A percentile compares a stretch with the other conserved stretches of the same genome.
These are phyloP conservation scores for Punctularia strigosozonata DNA, from an alignment of 768 basidiomycete genomes.

Conservation along the genomic window DNA sequence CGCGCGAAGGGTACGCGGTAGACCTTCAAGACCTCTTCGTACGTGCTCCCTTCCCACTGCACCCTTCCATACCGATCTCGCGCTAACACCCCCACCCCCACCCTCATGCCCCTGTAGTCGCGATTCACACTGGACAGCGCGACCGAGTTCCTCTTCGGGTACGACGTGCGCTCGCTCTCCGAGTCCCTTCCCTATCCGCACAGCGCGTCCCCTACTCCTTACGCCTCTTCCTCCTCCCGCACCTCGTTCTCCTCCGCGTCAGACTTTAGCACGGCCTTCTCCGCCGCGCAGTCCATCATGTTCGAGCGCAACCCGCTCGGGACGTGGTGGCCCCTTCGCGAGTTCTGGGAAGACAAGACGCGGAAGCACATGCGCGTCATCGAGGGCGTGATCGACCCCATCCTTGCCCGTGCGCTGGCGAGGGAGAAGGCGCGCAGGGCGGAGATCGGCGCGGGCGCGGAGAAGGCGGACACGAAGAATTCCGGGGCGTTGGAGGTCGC, in stretches of 20 bases:
- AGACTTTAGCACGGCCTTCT: conserved; percentile 36
- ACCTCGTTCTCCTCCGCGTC: conserved; percentile 16
- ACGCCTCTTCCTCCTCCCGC: conserved; percentile 2
- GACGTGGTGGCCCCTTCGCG: conserved; percentile 27
- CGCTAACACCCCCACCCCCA: conserved; percentile 16
- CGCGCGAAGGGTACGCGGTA: conserved; percentile 33
- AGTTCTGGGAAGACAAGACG: conserved; percentile 22
- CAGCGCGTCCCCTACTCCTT: not conserved
- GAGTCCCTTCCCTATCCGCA: conserved; percentile 10
- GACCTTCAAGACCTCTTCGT: conserved; percentile 38
- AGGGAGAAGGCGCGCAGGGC: conserved; percentile 2
- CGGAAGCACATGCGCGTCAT: conserved; percentile 25
- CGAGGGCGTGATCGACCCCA: conserved; percentile 25
- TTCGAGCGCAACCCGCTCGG: conserved; percentile 28
- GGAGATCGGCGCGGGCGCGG: not conserved
- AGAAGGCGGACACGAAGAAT: conserved; percentile 4
- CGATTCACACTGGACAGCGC: conserved; percentile 19
- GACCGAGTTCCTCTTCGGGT: conserved; percentile 20
- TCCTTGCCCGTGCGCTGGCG: conserved; percentile 23
- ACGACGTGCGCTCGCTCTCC: conserved; percentile 13
- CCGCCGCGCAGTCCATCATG: conserved; percentile 31
- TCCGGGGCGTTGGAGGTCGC: conserved; percentile 4
- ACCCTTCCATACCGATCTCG: conserved; percentile 11
- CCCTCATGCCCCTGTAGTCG: conserved; percentile 13
- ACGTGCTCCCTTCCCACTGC: conserved; percentile 5